Evolutionary conservation across 2,329 filamentous ascomycete genomes (phyloP).

Genomic region (Biscogniauxia sp.): DNA sequence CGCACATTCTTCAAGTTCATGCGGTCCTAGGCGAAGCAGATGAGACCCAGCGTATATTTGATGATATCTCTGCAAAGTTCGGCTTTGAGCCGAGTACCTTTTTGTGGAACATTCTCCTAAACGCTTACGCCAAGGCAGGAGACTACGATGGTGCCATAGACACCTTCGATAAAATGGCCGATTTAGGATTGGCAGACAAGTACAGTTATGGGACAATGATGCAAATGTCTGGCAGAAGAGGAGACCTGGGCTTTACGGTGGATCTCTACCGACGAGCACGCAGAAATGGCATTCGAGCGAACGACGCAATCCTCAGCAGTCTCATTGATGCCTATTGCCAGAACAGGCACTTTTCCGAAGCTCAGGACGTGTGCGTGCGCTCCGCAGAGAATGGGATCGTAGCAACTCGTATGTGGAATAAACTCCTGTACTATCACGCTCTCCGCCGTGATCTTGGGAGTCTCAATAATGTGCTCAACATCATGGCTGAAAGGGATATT

Average conservation of each 20-base stretch:
- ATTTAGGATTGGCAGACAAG: conserved; percentile 51
- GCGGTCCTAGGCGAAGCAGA: conserved; percentile 64
- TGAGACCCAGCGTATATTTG: conserved; percentile 59
- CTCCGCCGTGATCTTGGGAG: conserved; percentile 53
- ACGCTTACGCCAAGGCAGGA: conserved; percentile 63
- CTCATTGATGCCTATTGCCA: conserved; percentile 68
- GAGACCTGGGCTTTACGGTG: conserved; percentile 69
- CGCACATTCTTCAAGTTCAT: conserved; percentile 69
- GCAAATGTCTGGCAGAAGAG: conserved; percentile 65
- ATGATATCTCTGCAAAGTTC: conserved; percentile 57
- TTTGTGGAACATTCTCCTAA: conserved; percentile 76
- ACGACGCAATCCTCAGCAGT: conserved; percentile 57
- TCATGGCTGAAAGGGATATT: conserved; percentile 47
- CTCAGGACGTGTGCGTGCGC: conserved; percentile 57
- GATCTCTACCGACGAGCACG: conserved; percentile 64
- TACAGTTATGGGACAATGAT: conserved; percentile 73
- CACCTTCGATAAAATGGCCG: conserved; percentile 60
- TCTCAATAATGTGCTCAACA: conserved; percentile 46
- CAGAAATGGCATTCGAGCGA: conserved; percentile 47
- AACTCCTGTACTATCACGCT: conserved; percentile 68
- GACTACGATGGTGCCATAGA: conserved; percentile 65
- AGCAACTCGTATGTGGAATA: conserved; percentile 72
- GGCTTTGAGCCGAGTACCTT: conserved; percentile 53
- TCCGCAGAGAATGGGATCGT: conserved; percentile 51
- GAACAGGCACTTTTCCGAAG: conserved; percentile 52